These are phyloP conservation scores for Larix sibirica DNA, from an alignment of 83 land plant species.

Conservation along the genomic window DNA sequence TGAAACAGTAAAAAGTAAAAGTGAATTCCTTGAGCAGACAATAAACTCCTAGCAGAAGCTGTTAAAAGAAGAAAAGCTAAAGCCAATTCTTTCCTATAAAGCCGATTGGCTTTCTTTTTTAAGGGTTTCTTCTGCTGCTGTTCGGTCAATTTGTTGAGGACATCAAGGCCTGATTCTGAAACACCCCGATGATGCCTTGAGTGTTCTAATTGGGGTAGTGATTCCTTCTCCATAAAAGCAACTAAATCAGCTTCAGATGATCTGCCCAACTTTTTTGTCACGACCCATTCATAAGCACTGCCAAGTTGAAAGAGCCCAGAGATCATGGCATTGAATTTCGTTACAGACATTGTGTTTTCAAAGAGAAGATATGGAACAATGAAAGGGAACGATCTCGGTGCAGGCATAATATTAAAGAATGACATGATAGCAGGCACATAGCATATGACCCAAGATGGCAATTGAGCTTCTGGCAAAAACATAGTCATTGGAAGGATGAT, in stretches of 20 bases:
- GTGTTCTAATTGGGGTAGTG: constrained; percentile 18
- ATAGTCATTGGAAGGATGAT: constrained; percentile 69
- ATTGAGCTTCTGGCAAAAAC: constrained; percentile 74
- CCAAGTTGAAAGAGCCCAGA: constrained; percentile 67
- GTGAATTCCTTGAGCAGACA: constrained; percentile 72
- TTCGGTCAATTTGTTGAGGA: constrained; percentile 30
- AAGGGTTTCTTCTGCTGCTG: constrained; percentile 22
- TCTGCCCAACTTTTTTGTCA: constrained; percentile 58
- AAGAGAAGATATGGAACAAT: constrained; percentile 73
- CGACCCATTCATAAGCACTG: constrained; percentile 68
- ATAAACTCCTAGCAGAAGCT: constrained; percentile 61
- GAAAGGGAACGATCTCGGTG: constrained; percentile 77
- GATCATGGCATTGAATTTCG: constrained; percentile 77
- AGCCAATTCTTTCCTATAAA: constrained; percentile 63
- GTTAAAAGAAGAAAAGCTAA: constrained; percentile 59
- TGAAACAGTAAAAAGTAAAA: constrained; percentile 72
- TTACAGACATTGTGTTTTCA: constrained; percentile 82
- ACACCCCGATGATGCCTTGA: constrained; percentile 23
- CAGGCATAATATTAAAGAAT: constrained; percentile 60
- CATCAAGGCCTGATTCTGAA: constrained; percentile 49
- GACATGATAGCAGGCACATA: constrained; percentile 77
- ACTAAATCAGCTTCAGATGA: constrained; percentile 69
- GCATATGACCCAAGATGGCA: constrained; percentile 75
- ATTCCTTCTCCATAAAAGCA: constrained; percentile 39
- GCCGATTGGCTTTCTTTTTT: constrained; percentile 38